Evolutionary conservation across 2,329 filamentous ascomycete genomes (phyloP).

Genomic region (Hymenoscyphus albidus): DNA sequence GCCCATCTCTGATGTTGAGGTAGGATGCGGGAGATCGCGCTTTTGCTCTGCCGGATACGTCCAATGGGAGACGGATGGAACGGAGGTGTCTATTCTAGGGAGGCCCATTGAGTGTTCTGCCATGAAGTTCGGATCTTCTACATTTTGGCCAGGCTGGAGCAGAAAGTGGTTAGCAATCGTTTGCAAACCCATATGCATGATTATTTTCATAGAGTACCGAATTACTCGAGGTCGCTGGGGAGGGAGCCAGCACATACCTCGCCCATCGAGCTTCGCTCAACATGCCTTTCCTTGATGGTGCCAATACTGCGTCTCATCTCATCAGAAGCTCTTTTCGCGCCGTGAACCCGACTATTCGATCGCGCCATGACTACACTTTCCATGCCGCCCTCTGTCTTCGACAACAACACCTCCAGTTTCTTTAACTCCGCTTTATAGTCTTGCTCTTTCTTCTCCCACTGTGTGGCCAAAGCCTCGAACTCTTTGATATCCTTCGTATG

Average conservation of each 20-base stretch:
- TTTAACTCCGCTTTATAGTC: conserved; percentile 33
- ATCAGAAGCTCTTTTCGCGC: conserved; percentile 24
- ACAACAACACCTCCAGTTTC: conserved; percentile 32
- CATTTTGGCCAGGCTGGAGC: background rate
- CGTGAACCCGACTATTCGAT: conserved; percentile 30
- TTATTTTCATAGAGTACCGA: background rate
- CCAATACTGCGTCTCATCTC: conserved; percentile 20
- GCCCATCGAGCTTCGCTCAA: conserved; percentile 11
- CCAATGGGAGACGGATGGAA: background rate
- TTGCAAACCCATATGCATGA: background rate
- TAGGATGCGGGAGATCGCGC: conserved; percentile 15
- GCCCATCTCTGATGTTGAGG: conserved; percentile 22
- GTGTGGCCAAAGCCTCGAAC: conserved; percentile 27
- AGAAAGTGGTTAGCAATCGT: background rate
- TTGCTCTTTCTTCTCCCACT: conserved; percentile 30
- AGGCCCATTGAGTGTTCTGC: conserved; percentile 2
- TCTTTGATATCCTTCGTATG: conserved; percentile 30
- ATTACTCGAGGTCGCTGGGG: no score
- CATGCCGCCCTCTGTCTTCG: conserved; percentile 31
- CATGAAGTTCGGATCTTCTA: background rate
- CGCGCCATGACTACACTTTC: conserved; percentile 32
- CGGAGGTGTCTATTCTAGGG: background rate
- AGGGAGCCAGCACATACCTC: conserved; percentile 7
- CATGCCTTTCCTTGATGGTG: conserved; percentile 26
- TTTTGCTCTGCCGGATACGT: conserved; percentile 4